Evolutionary conservation across 2,329 filamentous ascomycete species (phyloP), one percentile per base, ranked within the genome.

Genomic region (Coniochaeta sp.): DNA sequence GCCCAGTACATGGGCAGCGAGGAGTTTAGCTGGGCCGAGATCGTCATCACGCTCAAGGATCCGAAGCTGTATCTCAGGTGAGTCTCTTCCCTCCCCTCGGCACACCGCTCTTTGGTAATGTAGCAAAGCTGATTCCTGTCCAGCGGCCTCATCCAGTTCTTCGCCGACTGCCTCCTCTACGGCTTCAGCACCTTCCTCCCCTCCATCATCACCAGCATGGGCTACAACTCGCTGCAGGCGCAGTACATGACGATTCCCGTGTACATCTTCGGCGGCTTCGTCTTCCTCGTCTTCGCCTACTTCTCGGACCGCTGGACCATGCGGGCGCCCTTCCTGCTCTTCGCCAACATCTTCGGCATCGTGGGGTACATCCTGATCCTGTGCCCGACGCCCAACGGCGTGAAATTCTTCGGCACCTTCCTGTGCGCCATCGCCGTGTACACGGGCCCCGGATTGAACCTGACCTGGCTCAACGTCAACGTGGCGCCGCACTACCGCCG

Each of bases 151-250:
- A 79, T 79, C 19, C 79, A 82, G 55, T 82, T 83, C 66, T 81
- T 78, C 57, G 76, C 79, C 60, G 78, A 81, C 60, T 79, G 80
- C 28, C 69, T 81, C 50, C 72, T 81, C 0, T 84, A 82, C 65
- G 82, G 81, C n/a, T 84, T 85, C 68, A 79, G 76, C 63, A 84
- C 81, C 10, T 85, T 85, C 66, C 70, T 84, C 4, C 83, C 83
- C 2, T 78, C 78, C 1, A 85, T 86, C 63, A 73, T 85, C 55
- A 72, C 75, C 47, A 74, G 73, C 34, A 78, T 84, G 68, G 80
- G 81, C 2, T 84, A 81, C 65, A 69, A 73, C 40, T 75, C 74
- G n/a, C 70, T 83, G 22, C 72, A 79, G 64, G 77, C 78, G 12
- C 80, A 85, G 60, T 77, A 80, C 38, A 71, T 85, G 36, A 84